Evolutionary conservation across 2,329 filamentous ascomycete species (phyloP), one percentile per base, ranked within the genome.

Genomic region (Aureobasidium vineae): DNA sequence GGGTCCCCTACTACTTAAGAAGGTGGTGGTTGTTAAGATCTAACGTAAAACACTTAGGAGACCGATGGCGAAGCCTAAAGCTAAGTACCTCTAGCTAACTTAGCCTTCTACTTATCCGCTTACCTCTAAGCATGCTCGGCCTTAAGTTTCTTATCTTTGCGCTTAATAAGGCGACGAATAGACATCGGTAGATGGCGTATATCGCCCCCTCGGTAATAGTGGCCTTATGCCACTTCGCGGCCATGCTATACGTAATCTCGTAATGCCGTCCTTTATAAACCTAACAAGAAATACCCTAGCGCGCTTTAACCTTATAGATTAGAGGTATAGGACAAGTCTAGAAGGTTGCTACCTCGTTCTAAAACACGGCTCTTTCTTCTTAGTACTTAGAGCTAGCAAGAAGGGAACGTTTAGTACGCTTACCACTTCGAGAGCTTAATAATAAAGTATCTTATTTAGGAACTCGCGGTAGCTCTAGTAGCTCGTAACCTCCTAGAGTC

Each of bases 221-320:
- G 23, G 15, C 56, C 38, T 60, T 26, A 10, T 40, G 56, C 56
- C 56, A 60, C 19, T 13, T 47, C 5, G 56, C 23, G 10, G 56
- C 40, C 13, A 60, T 33, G 21, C 33, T 45, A 60, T 31, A 60
- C 7, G 15, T 33, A 26, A 60, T 60, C 56, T 60, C 19, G 26
- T 60, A 60, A 26, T 60, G 56, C 2, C 40, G 38, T 28, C 56
- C 56, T 33, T 60, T 60, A 16, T 60, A 40, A 26, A 60, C 2
- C 38, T 13, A 60, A 26, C 56, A 21, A 31, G 56, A 40, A 21
- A 60, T 8, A 33, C 56, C 40, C 10, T 5, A 11, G 40, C 40
- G 56, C 8, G 40, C 21, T 21, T 21, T 60, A 13, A 60, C 40
- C n/a, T 45, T 28, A 19, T 40, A 60, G n/a, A 5, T 8, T 4